These are phyloP conservation scores for Pharus latifolius DNA, from an alignment of 176 grass and related monocot species.

Conservation along the genomic window DNA sequence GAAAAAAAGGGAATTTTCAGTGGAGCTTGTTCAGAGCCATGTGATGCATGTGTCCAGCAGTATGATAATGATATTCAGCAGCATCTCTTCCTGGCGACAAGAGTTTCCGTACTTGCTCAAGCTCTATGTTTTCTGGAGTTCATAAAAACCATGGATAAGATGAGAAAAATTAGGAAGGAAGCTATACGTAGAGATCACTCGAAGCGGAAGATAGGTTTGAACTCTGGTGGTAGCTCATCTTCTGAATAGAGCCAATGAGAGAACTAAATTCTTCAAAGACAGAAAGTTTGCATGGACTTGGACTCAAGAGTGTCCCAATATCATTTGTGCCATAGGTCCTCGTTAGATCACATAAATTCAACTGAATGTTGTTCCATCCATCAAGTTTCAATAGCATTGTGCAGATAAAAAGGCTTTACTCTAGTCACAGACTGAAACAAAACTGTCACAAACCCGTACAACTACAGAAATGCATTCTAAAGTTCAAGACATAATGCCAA, in stretches of 20 bases:
- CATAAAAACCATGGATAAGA: background rate
- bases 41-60: too few species aligned
- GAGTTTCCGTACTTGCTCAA: background rate
- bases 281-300: constrained; percentile 91
- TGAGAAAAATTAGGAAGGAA: too few species aligned
- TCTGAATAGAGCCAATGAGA: constrained; percentile 82
- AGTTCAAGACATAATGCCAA: background rate
- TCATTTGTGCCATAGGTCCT: constrained; percentile 86
- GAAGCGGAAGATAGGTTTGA: constrained; percentile 87
- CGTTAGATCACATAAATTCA: constrained; percentile 74
- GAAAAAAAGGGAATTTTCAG: too few species aligned
- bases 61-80: background rate
- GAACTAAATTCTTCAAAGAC: constrained; percentile 78
- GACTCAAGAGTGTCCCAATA: constrained; percentile 69
- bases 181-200: constrained; percentile 27
- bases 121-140: constrained; percentile 20
- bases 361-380: constrained; percentile 88
- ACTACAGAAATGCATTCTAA: background rate
- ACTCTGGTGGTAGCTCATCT: constrained; percentile 82
- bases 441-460: background rate
- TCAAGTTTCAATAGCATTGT: constrained; percentile 85
- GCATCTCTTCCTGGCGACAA: background rate
- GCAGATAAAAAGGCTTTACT: constrained; percentile 89
- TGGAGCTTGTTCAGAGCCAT: too few species aligned
- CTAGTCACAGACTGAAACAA: constrained; percentile 59